Evolutionary conservation across 305 asterid species (phyloP).

Genomic region (Solanum hybrid): DNA sequence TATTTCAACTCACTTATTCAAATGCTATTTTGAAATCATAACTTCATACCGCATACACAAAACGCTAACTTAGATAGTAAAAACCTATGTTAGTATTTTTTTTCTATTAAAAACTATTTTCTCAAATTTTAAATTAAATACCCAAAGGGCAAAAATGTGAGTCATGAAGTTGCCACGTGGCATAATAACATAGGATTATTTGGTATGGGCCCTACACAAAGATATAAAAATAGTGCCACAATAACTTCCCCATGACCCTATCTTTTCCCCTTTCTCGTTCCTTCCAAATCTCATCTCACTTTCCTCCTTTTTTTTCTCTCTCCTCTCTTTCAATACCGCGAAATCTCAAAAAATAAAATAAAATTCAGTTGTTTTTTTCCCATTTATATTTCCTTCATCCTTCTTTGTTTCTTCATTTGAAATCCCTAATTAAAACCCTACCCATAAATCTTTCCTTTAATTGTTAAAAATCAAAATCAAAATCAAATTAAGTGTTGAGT

Average conservation of each 20-base stretch:
- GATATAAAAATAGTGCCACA: constrained; percentile 22
- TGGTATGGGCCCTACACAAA: constrained; percentile 22
- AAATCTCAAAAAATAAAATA: constrained; percentile 17
- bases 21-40: too few species aligned
- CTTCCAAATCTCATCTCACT: constrained; percentile 21
- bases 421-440: constrained; percentile 32
- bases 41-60: not conserved
- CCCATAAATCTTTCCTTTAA: constrained; percentile 14
- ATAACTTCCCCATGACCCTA: constrained; percentile 6
- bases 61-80: not conserved
- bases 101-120: not conserved
- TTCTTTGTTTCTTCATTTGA: not conserved
- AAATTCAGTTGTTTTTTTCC: constrained; percentile 35
- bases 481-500: not conserved
- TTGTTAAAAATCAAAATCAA: not conserved
- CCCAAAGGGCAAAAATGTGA: not conserved
- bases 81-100: not conserved
- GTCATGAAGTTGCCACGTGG: constrained; percentile 14
- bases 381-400: not conserved
- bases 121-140: not conserved
- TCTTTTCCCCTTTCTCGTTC: constrained; percentile 22
- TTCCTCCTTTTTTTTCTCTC: not conserved
- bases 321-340: constrained; percentile 24
- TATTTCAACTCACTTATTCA: not conserved
- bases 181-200: constrained; percentile 17